Evolutionary conservation across 371 early-diverging fungal species (phyloP).

Genomic region (Actinomortierella ambigua): DNA sequence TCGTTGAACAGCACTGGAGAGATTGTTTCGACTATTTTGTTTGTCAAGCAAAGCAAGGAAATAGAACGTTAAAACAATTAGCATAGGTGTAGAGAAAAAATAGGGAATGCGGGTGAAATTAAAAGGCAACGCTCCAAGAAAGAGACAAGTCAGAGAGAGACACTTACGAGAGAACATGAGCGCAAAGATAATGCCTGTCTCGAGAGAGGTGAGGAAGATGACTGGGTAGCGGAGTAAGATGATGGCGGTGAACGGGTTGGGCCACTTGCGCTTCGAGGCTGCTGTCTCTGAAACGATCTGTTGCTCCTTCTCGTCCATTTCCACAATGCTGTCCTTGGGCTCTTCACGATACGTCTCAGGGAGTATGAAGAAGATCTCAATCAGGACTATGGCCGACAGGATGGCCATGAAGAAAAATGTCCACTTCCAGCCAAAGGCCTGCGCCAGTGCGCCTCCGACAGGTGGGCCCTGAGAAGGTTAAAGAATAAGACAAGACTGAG

Average conservation of each 20-base stretch:
- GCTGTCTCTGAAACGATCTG: conserved; percentile 7
- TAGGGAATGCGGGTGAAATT: neutral
- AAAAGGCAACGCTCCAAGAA: no score
- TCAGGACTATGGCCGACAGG: conserved; percentile 58
- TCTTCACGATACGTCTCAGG: conserved; percentile 74
- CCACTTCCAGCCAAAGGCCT: conserved; percentile 66
- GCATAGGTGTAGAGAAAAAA: no score
- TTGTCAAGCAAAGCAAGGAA: neutral
- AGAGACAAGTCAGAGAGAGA: no score
- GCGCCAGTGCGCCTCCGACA: conserved; percentile 53
- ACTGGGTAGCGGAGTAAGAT: conserved; percentile 51
- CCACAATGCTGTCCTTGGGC: conserved; percentile 8
- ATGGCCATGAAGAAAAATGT: conserved; percentile 69
- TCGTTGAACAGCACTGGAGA: conserved; percentile 24
- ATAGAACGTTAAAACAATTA: neutral
- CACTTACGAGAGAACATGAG: conserved; percentile 46
- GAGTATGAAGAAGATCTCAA: conserved; percentile 62
- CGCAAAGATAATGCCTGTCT: conserved; percentile 60
- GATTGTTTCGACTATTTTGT: conserved; percentile 28
- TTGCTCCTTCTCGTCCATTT: conserved; percentile 6
- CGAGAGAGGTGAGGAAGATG: conserved; percentile 53
- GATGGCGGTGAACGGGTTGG: conserved; percentile 47
- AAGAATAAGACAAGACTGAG: neutral
- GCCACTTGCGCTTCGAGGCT: conserved; percentile 10
- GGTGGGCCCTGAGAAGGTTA: conserved; percentile 38